Base-by-base conservation (phyloP, 2,329 filamentous ascomycete species). In the Phyllosticta citriasiana region DNA sequence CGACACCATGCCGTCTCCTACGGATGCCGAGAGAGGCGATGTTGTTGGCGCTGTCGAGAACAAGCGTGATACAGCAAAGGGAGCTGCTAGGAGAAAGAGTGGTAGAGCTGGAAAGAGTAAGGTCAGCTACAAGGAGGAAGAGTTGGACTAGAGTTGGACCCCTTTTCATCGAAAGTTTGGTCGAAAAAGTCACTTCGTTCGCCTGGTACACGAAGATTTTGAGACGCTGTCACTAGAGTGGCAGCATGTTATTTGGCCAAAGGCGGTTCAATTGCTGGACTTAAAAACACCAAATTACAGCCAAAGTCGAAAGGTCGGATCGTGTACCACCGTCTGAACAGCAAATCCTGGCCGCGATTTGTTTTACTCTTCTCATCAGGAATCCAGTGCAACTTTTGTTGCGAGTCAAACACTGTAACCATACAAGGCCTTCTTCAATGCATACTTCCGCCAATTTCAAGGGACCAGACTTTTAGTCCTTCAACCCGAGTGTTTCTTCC, bases 61-160 rank as follows among this genome's bases (percentile, higher is more conserved):
- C 27, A 30, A 30, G 27, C 27, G 27, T 7, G 40, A 6, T 12
- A 14, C 16, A 19, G 27, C 40, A 2, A 40, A 53, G 24, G 55
- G 53, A 5, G 19, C 10, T 5, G 9, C n/a, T 3, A 50, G 63
- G 47, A 56, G 61, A 50, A 63, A 55, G 24, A 64, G 63, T 16
- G 58, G 19, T 5, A 64, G 63, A 26, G 61, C 53, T 8, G 24
- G 30, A 22, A 61, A 56, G 59, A 47, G 60, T 12, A 66, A 64
- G 57, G 67, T 73, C 3, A 72, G 68, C 61, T 74, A 74, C 66
- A 72, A 71, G 58, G 71, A 73, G 57, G 71, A 72, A 57, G 70
- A 71, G 9, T 22, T 22, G 19, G 27, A 30, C 27, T 30, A 30
- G 26, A 22, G 27, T 30, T 30, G 6, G 27, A 6, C 27, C 27